phyloP scores from a whole-genome alignment of 2,329 filamentous ascomycete species.

The Beauveria australis region DNA sequence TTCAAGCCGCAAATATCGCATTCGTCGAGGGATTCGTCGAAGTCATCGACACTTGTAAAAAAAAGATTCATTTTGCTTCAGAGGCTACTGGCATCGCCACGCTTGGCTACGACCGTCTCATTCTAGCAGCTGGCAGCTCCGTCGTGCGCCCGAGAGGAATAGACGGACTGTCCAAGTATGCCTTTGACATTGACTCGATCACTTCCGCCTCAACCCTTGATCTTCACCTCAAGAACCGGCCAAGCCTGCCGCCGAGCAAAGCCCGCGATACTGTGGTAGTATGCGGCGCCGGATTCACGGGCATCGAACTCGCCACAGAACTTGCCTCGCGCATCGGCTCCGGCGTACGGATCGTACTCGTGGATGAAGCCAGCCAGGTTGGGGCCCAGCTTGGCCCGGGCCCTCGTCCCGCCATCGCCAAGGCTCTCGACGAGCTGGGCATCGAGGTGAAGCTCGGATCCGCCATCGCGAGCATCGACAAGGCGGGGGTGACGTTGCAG shows the following conservation, averaged over 20 bases:
- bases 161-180: constrained; percentile 22
- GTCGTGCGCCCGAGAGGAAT: constrained; percentile 22
- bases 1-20: constrained; percentile 19
- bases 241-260: constrained; percentile 15
- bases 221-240: constrained; percentile 21
- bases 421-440: constrained; percentile 21
- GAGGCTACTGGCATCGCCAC: not conserved
- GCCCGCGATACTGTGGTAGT: constrained; percentile 28
- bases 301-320: constrained; percentile 24
- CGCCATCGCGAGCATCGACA: constrained; percentile 19
- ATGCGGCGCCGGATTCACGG: constrained; percentile 27
- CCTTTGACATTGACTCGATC: constrained; percentile 27
- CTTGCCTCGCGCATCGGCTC: constrained; percentile 20
- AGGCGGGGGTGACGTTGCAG: constrained; percentile 17
- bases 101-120: constrained; percentile 24
- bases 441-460: constrained; percentile 24
- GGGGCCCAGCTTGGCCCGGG: constrained; percentile 26
- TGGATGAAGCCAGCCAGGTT: constrained; percentile 21
- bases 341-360: constrained; percentile 17
- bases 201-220: constrained; percentile 20
- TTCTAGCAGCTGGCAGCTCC: constrained; percentile 29
- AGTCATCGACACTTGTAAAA: constrained; percentile 14
- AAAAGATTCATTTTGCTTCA: constrained; percentile 13
- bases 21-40: constrained; percentile 20
- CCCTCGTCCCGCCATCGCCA: constrained; percentile 23